These are phyloP conservation scores for Dimargaris xerosporica DNA, from an alignment of 192 early-diverging fungal genomes.

Conservation along the genomic window DNA sequence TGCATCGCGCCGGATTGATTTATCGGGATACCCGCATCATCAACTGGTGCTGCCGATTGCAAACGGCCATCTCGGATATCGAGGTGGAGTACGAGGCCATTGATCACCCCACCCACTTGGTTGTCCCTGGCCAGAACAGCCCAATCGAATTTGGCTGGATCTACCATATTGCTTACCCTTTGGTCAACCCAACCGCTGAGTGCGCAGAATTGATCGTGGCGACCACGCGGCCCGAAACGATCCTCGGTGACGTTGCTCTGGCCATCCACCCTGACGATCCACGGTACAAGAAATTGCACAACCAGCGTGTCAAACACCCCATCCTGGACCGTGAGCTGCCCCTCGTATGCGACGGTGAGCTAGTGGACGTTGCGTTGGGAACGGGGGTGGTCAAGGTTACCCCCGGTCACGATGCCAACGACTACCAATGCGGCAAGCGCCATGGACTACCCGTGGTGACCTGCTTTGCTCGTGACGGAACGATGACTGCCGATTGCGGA, in stretches of 20 bases:
- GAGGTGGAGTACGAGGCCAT: constrained; percentile 90
- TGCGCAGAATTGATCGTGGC: constrained; percentile 66
- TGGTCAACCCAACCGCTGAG: constrained; percentile 71
- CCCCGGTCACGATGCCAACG: constrained; percentile 94
- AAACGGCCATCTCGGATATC: constrained; percentile 90
- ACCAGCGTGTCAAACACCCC: constrained; percentile 88
- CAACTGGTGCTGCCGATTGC: constrained; percentile 94
- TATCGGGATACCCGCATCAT: constrained; percentile 90
- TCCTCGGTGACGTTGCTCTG: constrained; percentile 97
- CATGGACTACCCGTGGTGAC: constrained; percentile 92
- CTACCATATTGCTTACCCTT: constrained; percentile 90
- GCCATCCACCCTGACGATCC: constrained; percentile 85
- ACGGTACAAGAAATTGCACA: constrained; percentile 87
- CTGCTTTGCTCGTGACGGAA: constrained; percentile 91
- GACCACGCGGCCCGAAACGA: constrained; percentile 98
- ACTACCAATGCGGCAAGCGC: constrained; percentile 91
- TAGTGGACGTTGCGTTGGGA: constrained; percentile 83
- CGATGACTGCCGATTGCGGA: constrained; percentile 77
- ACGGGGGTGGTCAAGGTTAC: constrained; percentile 99
- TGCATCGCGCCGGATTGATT: constrained; percentile 89
- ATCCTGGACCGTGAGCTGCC: constrained; percentile 80
- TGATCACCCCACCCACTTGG: constrained; percentile 64
- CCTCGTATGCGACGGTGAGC: constrained; percentile 72
- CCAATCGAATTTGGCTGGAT: constrained; percentile 94
- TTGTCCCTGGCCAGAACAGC: constrained; percentile 78